Evolutionary conservation across 345 rosid species (phyloP).

Genomic region (Adansonia digitata): DNA sequence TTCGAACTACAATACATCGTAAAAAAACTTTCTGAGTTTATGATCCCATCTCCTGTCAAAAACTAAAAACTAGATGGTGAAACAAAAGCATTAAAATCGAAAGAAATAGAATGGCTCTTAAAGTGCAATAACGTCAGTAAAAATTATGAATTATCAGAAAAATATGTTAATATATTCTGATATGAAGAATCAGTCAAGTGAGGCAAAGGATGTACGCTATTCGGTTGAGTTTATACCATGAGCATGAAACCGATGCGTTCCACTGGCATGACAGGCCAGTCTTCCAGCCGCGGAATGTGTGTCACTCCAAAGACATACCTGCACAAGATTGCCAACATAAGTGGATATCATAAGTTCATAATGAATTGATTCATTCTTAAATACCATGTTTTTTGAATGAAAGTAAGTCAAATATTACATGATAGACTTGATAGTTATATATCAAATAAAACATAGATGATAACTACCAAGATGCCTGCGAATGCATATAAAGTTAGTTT

Average conservation of each 20-base stretch:
- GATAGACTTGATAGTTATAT: not conserved
- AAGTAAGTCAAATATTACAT: not conserved
- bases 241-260: slow-evolving; percentile 65
- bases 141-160: not conserved
- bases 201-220: not conserved
- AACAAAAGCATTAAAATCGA: not conserved
- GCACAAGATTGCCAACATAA: not conserved
- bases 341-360: not conserved
- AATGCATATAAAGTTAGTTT: not conserved
- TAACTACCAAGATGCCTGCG: not conserved
- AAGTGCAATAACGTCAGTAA: not conserved
- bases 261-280: slow-evolving; percentile 77
- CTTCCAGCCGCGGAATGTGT: slow-evolving; percentile 65
- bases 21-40: not conserved
- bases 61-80: not conserved
- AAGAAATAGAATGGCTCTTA: not conserved
- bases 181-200: not conserved
- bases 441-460: not conserved
- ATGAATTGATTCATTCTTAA: not conserved
- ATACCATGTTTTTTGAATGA: not conserved
- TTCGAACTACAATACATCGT: not conserved
- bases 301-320: slow-evolving; percentile 79
- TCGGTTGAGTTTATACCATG: slow-evolving; percentile 31
- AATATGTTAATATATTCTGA: not conserved
- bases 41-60: not conserved